Conservation (phyloP, 1,284 basidiomycete genomes). For the Retiboletus fuscus region DNA sequence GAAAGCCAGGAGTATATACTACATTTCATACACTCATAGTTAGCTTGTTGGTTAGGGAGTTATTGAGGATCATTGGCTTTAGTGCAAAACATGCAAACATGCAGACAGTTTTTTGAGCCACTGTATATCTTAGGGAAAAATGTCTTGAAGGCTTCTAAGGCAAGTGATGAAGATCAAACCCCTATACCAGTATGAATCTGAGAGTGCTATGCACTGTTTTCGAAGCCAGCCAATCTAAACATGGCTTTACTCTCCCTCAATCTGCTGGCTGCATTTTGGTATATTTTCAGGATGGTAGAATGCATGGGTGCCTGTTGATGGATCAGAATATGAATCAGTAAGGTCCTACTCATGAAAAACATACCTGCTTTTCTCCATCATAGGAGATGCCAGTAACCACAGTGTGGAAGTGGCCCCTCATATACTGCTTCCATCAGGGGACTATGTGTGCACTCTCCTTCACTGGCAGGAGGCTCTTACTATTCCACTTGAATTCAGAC, state of each 20-base stretch:
- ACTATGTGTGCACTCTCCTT: neutral
- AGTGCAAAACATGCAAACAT: too few species aligned
- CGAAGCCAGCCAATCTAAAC: slow-evolving; percentile 14
- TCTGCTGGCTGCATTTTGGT: fast-evolving
- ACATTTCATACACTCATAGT: too few species aligned
- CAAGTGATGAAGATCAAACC: neutral
- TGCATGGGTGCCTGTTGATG: neutral
- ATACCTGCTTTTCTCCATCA: slow-evolving; percentile 18
- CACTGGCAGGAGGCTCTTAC: neutral
- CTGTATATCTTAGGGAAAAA: slow-evolving; percentile 26
- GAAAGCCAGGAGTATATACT: too few species aligned
- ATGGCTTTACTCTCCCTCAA: neutral
- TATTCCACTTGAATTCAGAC: neutral
- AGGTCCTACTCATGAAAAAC: too few species aligned
- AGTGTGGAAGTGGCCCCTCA: slow-evolving; percentile 13
- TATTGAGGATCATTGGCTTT: too few species aligned
- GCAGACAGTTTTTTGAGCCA: too few species aligned
- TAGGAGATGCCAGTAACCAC: slow-evolving; percentile 21
- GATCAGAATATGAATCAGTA: neutral
- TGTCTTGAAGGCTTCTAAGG: slow-evolving; percentile 2
- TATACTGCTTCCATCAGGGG: neutral
- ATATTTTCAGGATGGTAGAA: neutral
- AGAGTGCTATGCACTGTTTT: slow-evolving; percentile 6
- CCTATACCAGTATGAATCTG: neutral
- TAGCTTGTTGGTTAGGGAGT: too few species aligned